Evolutionary conservation across 1,284 basidiomycete genomes (phyloP).

Genomic region (Boletus semigastroideus): DNA sequence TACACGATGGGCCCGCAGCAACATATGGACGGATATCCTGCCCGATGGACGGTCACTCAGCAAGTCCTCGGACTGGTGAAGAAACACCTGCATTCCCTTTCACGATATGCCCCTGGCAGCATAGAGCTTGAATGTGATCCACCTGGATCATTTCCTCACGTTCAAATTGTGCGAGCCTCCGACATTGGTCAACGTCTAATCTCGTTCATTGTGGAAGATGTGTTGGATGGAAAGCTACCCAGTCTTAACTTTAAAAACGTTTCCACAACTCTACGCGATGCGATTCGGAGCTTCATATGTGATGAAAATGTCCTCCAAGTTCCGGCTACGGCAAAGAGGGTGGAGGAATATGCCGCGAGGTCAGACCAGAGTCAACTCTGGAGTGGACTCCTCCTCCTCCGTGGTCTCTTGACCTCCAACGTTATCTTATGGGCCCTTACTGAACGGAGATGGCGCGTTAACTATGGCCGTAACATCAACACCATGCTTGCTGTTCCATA

Average conservation of each 20-base stretch:
- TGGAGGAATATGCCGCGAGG: neutral
- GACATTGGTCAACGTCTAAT: neutral
- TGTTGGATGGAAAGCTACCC: neutral
- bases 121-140: neutral
- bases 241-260: neutral
- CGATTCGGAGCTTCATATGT: neutral
- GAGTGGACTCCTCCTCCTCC: neutral
- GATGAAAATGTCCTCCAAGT: neutral
- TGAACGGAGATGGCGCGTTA: constrained; percentile 3
- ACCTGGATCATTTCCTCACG: neutral
- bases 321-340: neutral
- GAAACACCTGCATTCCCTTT: neutral
- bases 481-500: constrained; percentile 1
- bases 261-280: neutral
- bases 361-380: neutral
- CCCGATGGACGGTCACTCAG: constrained; percentile 1
- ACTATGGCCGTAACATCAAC: neutral
- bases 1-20: neutral
- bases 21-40: constrained; percentile 1
- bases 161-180: neutral
- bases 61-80: neutral
- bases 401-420: neutral
- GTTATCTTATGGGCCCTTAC: neutral
- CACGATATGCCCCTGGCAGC: neutral
- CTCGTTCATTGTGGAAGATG: neutral